phyloP scores from a whole-genome alignment of 2,329 filamentous ascomycete genomes.

The Xylariaceae sp. region DNA sequence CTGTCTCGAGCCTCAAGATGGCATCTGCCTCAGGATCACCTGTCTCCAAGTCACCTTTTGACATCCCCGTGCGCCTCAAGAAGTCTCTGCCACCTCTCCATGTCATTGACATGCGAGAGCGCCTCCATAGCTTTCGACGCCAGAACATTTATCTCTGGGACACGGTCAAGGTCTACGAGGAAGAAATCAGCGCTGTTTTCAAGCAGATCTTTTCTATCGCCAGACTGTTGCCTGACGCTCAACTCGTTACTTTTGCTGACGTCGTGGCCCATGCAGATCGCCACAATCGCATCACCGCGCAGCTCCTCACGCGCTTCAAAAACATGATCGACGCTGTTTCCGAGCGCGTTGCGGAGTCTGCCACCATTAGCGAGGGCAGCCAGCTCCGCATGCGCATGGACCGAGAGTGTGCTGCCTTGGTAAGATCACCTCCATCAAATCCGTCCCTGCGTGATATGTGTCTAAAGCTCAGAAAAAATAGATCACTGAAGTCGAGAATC shows the following conservation, averaged over 20 bases:
- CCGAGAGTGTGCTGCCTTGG: constrained; percentile 36
- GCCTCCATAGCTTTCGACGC: too few species aligned
- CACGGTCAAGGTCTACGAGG: background rate
- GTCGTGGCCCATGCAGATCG: constrained; percentile 36
- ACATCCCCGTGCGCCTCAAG: too few species aligned
- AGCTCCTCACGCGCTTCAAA: constrained; percentile 43
- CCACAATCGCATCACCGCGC: constrained; percentile 43
- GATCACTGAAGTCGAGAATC: constrained; percentile 43
- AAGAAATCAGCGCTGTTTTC: background rate
- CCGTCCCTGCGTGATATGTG: background rate
- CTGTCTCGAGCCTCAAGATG: too few species aligned
- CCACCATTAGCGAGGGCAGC: constrained; percentile 37
- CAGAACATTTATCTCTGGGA: background rate
- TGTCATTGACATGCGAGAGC: too few species aligned
- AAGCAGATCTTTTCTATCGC: background rate
- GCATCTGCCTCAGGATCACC: too few species aligned
- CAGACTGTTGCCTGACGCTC: background rate
- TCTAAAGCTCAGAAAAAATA: constrained; percentile 17
- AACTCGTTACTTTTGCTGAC: constrained; percentile 4
- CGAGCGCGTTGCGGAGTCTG: constrained; percentile 33
- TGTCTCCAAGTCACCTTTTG: too few species aligned
- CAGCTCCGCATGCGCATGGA: constrained; percentile 41
- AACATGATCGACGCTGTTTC: constrained; percentile 41
- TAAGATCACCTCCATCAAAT: constrained; percentile 22
- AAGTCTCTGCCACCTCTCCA: too few species aligned